Evolutionary conservation across 2,329 filamentous ascomycete species (phyloP), one percentile per base, ranked within the genome.

Genomic region (Colletotrichum simmondsii): DNA sequence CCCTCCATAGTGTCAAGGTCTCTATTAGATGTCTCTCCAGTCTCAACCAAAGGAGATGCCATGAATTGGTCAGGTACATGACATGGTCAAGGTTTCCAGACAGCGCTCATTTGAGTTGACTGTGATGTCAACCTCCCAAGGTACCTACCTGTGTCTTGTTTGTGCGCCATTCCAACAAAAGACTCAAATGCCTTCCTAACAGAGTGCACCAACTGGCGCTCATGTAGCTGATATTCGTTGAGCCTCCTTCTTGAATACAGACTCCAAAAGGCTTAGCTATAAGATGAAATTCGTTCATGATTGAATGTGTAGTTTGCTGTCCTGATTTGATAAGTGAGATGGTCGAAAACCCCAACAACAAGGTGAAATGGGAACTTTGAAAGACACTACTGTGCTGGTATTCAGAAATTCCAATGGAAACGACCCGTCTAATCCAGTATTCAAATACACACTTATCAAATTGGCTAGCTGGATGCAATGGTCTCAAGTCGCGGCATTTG

Each of bases 1-100:
- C 71, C 71, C 68, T 72, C 71, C 71, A 68, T 22, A 24, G 26
- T 1, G 16, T 28, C 24, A 6, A 49, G 46, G 5, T 53, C 5
- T 30, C 42, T 19, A n/a, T n/a, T 16, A 6, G 19, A 10, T 22
- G n/a, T 64, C 19, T 49, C 42, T 49, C 19, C n/a, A 49, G 16
- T 49, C 42, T 49, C 42, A 49, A 49, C 42, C 42, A 7, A 46
- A 35, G 30, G 28, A 22, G 46, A 49, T 66, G 52, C 22, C 53
- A 37, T 58, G n/a, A n/a, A 49, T 49, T 8, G 16, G 7, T 49
- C 42, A n/a, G 42, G 42, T n/a, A n/a, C 42, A n/a, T n/a, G 42
- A 49, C 42, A 49, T 49, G 42, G 42, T 49, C 42, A 10, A n/a
- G 42, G 42, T 7, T 49, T n/a, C 19, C 42, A 49, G 24, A 24